Conservation (phyloP, 371 early-diverging fungal genomes). For the Apophysomyces variabilis region DNA sequence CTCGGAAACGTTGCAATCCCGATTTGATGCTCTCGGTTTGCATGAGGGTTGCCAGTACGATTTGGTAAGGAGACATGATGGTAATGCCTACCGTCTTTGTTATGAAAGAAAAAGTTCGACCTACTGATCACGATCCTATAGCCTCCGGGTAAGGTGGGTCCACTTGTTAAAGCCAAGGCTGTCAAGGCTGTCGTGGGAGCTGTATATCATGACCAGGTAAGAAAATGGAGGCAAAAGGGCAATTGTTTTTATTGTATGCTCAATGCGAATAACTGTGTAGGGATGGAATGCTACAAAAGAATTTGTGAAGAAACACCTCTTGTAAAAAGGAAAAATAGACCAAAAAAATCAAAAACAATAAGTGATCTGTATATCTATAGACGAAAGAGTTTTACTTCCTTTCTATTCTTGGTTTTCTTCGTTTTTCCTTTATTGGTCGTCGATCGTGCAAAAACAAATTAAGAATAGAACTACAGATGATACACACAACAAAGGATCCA, state of each 20-base stretch:
- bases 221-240: neutral
- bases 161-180: constrained; percentile 43
- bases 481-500: no score
- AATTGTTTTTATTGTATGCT: neutral
- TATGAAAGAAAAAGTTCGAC: neutral
- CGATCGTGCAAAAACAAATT: no score
- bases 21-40: constrained; percentile 41
- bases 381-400: neutral
- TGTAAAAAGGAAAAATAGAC: constrained; percentile 1
- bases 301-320: constrained; percentile 30
- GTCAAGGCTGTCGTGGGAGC: constrained; percentile 55
- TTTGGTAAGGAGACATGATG: constrained; percentile 28
- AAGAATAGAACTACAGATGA: no score
- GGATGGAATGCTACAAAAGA: constrained; percentile 23
- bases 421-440: no score
- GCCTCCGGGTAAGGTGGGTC: neutral
- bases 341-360: constrained; percentile 2
- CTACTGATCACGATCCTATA: neutral
- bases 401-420: no score
- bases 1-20: constrained; percentile 19
- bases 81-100: neutral
- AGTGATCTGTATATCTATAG: constrained; percentile 5
- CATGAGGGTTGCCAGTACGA: constrained; percentile 37
- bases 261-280: constrained; percentile 1
- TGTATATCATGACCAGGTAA: constrained; percentile 55